Evolutionary conservation across 108 stramenopile species (phyloP), one percentile per base, ranked within the genome.

Genomic region (Stephanodiscus triporus): DNA sequence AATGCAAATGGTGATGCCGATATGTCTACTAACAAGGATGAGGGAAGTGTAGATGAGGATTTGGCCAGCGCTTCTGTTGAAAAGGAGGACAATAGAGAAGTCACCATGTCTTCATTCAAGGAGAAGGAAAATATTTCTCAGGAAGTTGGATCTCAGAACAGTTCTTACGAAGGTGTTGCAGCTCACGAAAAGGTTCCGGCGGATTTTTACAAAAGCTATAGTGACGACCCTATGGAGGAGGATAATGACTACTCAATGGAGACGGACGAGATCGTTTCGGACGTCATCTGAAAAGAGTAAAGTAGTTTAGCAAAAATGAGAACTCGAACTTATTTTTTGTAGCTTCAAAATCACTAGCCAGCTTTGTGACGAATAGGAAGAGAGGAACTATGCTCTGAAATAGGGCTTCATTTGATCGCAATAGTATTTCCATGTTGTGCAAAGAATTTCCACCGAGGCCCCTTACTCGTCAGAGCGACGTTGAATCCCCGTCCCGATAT

Each of bases 71-170:
- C 37, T 9, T 34, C 34, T 20, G 22, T 64, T 7, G 63, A 24
- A 30, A 70, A 59, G 11, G 58, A 60, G 57, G 58, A 11, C n/a
- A 45, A 57, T 7, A 27, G 43, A 45, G 16, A 16, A 45, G 16
- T 17, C 5, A 63, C 6, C 6, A 6, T 57, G 53, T n/a, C 40
- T 11, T 48, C 60, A 29, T 64, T 68, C 24, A 57, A 67, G 32
- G 70, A 67, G 53, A 72, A 72, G 59, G 78, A 70, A 65, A 70
- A 70, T 19, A 49, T 62, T n/a, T 22, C 59, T 0, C 68, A 45
- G 56, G 29, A 19, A 27, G 1, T n/a, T 5, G 53, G 53, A 23
- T 40, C 61, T 62, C 61, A 37, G 8, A 62, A 42, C 43, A 45
- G 34, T 42, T 1, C 22, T 37, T 10, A 37, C 0, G 6, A 11